phyloP scores from a whole-genome alignment of 495 filamentous ascomycete species.

The Parathielavia hyrcaniae region DNA sequence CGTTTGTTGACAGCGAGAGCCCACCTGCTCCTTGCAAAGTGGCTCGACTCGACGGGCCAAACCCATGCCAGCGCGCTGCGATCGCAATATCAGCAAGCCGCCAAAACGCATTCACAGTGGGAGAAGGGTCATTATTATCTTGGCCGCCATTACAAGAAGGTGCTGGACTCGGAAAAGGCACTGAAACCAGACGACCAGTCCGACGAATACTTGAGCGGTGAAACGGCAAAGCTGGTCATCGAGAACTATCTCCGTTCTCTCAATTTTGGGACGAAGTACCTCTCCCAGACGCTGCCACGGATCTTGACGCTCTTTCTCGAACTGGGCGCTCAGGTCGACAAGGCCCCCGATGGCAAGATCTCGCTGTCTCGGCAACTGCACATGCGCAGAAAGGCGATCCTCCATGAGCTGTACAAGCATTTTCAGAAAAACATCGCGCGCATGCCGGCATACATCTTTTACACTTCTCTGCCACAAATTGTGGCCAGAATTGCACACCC shows the following conservation, averaged over 20 bases:
- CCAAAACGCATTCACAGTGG: constrained; percentile 60
- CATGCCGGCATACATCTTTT: constrained; percentile 82
- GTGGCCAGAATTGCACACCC: constrained; percentile 87
- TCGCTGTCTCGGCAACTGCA: constrained; percentile 56
- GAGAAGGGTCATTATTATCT: constrained; percentile 97
- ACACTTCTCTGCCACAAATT: constrained; percentile 87
- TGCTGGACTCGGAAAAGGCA: constrained; percentile 79
- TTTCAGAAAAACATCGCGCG: constrained; percentile 66
- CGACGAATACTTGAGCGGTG: constrained; percentile 58
- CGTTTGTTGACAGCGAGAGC: constrained; percentile 59
- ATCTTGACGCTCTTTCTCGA: constrained; percentile 92
- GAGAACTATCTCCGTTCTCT: constrained; percentile 89
- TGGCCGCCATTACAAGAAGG: constrained; percentile 94
- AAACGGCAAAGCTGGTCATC: constrained; percentile 80
- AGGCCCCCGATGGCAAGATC: constrained; percentile 59
- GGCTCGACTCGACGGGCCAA: constrained; percentile 88
- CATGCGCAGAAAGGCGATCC: constrained; percentile 50
- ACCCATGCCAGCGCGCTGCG: constrained; percentile 73
- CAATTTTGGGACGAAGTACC: constrained; percentile 83
- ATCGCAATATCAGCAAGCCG: constrained; percentile 69
- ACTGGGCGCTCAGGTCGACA: constrained; percentile 67
- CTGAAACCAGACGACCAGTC: constrained; percentile 60
- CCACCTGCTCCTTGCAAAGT: constrained; percentile 86
- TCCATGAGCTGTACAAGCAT: constrained; percentile 64
- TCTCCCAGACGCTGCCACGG: constrained; percentile 86